Evolutionary conservation across 345 rosid genomes (phyloP), one percentile per base, ranked within the genome.

Genomic region (Carallia pectinifolia): DNA sequence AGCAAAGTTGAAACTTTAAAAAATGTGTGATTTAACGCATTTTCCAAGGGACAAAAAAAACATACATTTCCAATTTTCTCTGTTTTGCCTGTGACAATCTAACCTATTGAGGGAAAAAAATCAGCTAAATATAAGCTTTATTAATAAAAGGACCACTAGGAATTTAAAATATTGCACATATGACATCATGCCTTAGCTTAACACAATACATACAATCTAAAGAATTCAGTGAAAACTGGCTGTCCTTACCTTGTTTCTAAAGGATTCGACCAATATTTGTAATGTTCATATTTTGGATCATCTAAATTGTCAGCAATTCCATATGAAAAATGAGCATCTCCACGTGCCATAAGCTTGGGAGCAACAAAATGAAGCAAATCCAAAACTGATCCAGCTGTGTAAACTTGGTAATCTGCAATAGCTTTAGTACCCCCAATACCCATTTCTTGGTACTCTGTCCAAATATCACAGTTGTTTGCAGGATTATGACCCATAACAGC

Each of bases 261-360:
- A 44, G 93, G 90, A 74, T 86, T 86, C 61, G 90, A 86, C 93
- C 93, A 88, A 63, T 85, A 86, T 67, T 79, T 85, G 76, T 84
- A 86, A 61, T 88, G 85, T 17, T 66, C 47, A 71, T 86, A 88
- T 67, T 86, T 83, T 15, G 87, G 86, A 75, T 86, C 90, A 71
- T 86, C 86, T 77, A 86, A 77, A 74, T 88, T 60, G 58, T 86
- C 85, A 47, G 93, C 93, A 74, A 88, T 88, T 71, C 86, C 93
- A 71, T 88, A 68, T 3, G 93, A 86, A 79, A 86, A 88, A 72
- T 86, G 93, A 69, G 81, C 82, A 68, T 62, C 74, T 34, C 86
- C 93, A 19, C 89, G 84, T 23, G 72, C 79, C 90, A 85, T 85
- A 79, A 81, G 56, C 70, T 83, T 85, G 12, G 90, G 90, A 53